Percentiles rank a stretch among this genome's conserved stretches.
Conservation (phyloP, 257 asterid genomes). For the Jacaranda mimosifolia region DNA sequence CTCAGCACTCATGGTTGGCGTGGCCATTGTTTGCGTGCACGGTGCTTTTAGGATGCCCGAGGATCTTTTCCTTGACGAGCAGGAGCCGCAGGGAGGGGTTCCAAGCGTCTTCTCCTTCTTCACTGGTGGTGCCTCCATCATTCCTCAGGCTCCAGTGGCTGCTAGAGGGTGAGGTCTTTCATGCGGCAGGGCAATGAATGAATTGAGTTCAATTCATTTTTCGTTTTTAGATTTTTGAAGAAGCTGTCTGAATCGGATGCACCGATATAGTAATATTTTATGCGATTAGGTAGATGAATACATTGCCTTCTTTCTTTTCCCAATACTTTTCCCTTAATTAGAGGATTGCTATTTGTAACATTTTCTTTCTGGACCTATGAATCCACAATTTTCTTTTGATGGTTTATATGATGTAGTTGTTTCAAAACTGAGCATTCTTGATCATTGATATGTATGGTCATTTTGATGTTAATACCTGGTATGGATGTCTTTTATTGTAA, state of each 20-base stretch:
- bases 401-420: background rate
- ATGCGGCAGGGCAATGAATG: slow-evolving; percentile 5
- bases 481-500: background rate
- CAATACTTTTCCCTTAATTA: background rate
- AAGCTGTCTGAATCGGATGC: background rate
- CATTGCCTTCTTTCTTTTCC: background rate
- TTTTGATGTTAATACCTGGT: background rate
- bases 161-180: slow-evolving; percentile 50
- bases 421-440: background rate
- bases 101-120: slow-evolving; percentile 67
- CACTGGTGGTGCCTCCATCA: slow-evolving; percentile 44
- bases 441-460: background rate
- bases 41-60: slow-evolving; percentile 75
- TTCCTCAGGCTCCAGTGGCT: slow-evolving; percentile 35
- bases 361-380: background rate
- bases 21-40: slow-evolving; percentile 60
- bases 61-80: slow-evolving; percentile 75
- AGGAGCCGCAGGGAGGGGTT: slow-evolving; percentile 50
- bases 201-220: background rate
- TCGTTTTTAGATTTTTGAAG: background rate
- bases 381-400: background rate
- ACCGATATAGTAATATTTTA: background rate
- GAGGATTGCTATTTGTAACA: background rate
- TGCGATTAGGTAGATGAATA: background rate
- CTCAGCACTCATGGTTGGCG: slow-evolving; percentile 66